Evolutionary conservation across 2,329 filamentous ascomycete species (phyloP).

Genomic region (Colletotrichum ledebouriae): DNA sequence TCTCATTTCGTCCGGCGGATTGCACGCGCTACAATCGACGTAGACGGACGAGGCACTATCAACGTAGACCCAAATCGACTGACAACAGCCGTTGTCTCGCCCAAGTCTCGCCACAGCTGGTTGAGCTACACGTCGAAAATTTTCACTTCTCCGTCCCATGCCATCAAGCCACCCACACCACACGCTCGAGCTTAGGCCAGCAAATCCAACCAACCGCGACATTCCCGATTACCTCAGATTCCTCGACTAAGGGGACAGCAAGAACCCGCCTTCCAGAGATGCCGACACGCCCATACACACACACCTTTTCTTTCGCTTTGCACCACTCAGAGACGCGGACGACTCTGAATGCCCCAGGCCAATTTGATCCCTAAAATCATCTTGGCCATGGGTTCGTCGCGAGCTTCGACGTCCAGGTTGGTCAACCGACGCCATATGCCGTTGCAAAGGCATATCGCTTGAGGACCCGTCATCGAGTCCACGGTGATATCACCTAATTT

Average conservation of each 20-base stretch:
- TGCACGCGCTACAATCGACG: neutral
- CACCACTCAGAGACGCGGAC: slow-evolving; percentile 2
- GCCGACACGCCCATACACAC: slow-evolving; percentile 10
- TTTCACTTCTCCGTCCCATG: slow-evolving; percentile 21
- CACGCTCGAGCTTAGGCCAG: slow-evolving; percentile 10
- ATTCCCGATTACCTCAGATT: slow-evolving; percentile 30
- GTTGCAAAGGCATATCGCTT: neutral
- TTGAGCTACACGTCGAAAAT: slow-evolving; percentile 18
- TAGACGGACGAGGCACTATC: slow-evolving; percentile 1
- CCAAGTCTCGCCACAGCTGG: slow-evolving; percentile 31
- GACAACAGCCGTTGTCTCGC: slow-evolving; percentile 40
- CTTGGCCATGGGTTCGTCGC: neutral
- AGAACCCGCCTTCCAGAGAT: slow-evolving; percentile 31
- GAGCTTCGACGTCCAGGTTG: neutral
- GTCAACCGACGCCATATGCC: neutral
- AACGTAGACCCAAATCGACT: slow-evolving; percentile 24
- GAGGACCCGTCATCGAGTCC: slow-evolving; percentile 2
- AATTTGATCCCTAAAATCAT: neutral
- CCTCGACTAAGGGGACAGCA: slow-evolving; percentile 12
- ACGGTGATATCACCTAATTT: slow-evolving; percentile 36
- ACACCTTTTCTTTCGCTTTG: neutral
- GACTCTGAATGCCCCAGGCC: slow-evolving; percentile 21
- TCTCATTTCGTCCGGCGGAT: slow-evolving; percentile 18
- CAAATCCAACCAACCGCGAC: slow-evolving; percentile 36
- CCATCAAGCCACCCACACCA: slow-evolving; percentile 39